Percentiles rank a stretch among this genome's conserved stretches.
These are phyloP conservation scores for Sclerotinia glacialis DNA, from an alignment of 2,329 filamentous ascomycete species.

Conservation along the genomic window DNA sequence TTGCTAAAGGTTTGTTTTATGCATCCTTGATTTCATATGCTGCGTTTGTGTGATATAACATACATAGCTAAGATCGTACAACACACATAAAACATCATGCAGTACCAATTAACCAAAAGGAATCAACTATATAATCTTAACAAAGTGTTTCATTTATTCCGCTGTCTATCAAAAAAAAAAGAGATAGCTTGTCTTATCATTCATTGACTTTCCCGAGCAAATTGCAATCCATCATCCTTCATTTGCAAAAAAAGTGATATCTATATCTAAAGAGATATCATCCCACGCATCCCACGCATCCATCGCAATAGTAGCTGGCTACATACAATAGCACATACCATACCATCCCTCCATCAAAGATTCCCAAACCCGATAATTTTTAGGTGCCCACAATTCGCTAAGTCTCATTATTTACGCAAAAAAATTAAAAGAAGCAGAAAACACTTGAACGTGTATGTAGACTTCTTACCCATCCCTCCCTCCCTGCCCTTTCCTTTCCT, in stretches of 20 bases:
- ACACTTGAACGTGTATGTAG: constrained; percentile 1
- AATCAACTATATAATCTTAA: neutral
- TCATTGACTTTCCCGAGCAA: neutral
- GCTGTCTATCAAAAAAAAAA: neutral
- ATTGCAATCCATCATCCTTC: constrained; percentile 5
- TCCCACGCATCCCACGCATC: neutral
- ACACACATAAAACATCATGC: too few species aligned
- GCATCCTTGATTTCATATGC: too few species aligned
- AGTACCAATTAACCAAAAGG: neutral
- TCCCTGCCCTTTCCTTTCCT: neutral
- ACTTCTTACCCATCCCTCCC: constrained; percentile 5
- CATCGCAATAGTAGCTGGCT: constrained; percentile 5
- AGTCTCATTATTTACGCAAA: constrained; percentile 17
- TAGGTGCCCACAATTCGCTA: constrained; percentile 17
- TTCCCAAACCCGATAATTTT: constrained; percentile 10
- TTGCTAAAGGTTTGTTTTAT: too few species aligned
- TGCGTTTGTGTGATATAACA: too few species aligned
- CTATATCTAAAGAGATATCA: constrained; percentile 4
- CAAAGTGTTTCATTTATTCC: neutral
- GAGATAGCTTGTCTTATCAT: neutral
- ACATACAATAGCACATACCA: constrained; percentile 7
- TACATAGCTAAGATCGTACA: too few species aligned
- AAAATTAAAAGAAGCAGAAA: constrained; percentile 10
- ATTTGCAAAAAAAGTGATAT: neutral
- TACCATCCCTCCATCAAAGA: constrained; percentile 1